phyloP scores from a whole-genome alignment of 306 rosid genomes.

The Quercus bicolor region DNA sequence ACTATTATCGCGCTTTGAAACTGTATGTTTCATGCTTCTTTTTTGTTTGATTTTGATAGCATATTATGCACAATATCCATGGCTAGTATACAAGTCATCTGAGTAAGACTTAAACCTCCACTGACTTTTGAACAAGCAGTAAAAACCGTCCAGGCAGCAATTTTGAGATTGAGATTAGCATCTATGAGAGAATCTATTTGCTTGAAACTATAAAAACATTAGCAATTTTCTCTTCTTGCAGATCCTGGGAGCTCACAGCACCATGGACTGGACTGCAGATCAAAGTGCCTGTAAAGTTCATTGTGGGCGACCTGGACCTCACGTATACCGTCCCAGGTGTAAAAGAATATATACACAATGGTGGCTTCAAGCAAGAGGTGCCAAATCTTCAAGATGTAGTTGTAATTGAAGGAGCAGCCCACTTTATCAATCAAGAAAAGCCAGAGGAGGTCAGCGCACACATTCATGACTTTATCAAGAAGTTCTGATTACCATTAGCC shows the following conservation, averaged over 20 bases:
- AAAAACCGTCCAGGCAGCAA: not conserved
- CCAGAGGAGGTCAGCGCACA: conserved; percentile 48
- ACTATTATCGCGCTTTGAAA: conserved; percentile 59
- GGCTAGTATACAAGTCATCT: too few relatives aligned
- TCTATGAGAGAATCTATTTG: not conserved
- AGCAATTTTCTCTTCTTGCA: conserved; percentile 31
- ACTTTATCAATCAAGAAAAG: conserved; percentile 55
- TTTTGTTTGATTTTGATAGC: not conserved
- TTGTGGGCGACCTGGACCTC: conserved; percentile 56
- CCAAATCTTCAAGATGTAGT: conserved; percentile 58
- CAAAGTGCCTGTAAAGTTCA: conserved; percentile 61
- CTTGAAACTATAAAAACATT: not conserved
- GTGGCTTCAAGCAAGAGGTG: conserved; percentile 49
- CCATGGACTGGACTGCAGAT: conserved; percentile 62
- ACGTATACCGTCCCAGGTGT: conserved; percentile 54
- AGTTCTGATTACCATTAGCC: conserved; percentile 30
- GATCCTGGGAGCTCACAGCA: conserved; percentile 71
- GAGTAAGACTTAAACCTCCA: too few relatives aligned
- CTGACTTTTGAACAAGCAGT: too few relatives aligned
- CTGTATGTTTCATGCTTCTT: conserved; percentile 40
- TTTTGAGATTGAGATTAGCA: not conserved
- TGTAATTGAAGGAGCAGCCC: conserved; percentile 57
- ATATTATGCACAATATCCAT: not conserved
- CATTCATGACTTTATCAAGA: conserved; percentile 58
- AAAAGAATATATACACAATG: conserved; percentile 51